These are phyloP conservation scores for Trichophaea hybrida DNA, from an alignment of 2,329 filamentous ascomycete genomes.

Conservation along the genomic window DNA sequence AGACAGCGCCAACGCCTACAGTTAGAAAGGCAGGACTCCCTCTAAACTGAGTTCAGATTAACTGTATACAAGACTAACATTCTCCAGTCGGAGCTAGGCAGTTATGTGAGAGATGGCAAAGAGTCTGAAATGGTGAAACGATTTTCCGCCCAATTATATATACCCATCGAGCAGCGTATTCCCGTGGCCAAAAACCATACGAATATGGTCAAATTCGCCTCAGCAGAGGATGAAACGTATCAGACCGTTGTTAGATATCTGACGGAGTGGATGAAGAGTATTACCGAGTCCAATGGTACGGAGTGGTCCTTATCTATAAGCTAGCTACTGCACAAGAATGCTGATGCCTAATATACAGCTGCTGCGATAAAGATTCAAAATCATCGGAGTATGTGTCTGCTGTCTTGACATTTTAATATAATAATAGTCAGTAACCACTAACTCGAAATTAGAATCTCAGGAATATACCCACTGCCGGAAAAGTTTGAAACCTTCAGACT, in stretches of 20 bases:
- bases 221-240: background rate
- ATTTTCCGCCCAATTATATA: background rate
- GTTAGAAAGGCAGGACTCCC: background rate
- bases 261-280: background rate
- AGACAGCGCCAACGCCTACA: constrained; percentile 4
- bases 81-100: background rate
- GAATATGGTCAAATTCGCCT: constrained; percentile 2
- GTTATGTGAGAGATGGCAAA: constrained; percentile 5
- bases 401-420: background rate
- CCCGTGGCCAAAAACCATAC: constrained; percentile 2
- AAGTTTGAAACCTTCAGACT: background rate
- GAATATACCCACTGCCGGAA: background rate
- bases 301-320: no score
- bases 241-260: background rate
- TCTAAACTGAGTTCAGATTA: background rate
- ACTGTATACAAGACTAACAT: background rate
- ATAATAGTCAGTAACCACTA: background rate
- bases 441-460: no score
- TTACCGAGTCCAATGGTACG: no score
- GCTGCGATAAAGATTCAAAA: background rate
- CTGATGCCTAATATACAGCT: background rate
- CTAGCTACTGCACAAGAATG: no score
- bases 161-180: constrained; percentile 6
- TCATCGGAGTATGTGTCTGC: background rate
- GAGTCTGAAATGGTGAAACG: no score